These are phyloP conservation scores for Endotrypanum monterogeii DNA, from an alignment of 208 protist species.

Conservation along the genomic window DNA sequence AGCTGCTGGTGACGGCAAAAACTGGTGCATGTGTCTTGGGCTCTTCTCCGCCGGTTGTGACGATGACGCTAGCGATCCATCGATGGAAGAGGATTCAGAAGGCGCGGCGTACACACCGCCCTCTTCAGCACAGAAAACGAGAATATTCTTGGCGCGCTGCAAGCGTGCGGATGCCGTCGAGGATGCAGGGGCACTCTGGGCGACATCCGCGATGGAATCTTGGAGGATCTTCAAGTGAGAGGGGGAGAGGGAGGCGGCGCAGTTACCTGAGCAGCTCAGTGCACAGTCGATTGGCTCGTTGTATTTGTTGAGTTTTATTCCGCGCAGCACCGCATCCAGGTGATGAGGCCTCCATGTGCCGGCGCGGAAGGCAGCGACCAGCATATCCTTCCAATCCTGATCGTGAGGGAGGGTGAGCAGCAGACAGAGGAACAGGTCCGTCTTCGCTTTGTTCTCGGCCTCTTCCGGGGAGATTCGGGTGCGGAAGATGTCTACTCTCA, in stretches of 20 bases:
- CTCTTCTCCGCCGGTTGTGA: not conserved
- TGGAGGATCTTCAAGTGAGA: not conserved
- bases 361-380: constrained; percentile 52
- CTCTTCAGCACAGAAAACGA: constrained; percentile 29
- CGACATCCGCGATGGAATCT: not conserved
- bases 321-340: constrained; percentile 46
- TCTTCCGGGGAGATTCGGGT: constrained; percentile 9
- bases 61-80: not conserved
- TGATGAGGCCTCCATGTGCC: constrained; percentile 54
- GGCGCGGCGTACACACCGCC: constrained; percentile 1
- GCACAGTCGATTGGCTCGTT: constrained; percentile 11
- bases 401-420: constrained; percentile 47
- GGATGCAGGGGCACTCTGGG: constrained; percentile 1
- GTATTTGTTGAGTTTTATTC: constrained; percentile 39
- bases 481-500: constrained; percentile 15
- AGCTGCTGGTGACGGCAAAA: constrained; percentile 11
- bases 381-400: constrained; percentile 70
- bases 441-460: constrained; percentile 25
- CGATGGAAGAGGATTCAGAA: too few species aligned
- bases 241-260: not conserved
- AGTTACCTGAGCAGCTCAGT: constrained; percentile 3
- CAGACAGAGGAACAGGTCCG: constrained; percentile 40
- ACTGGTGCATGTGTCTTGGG: not conserved
- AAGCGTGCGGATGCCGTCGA: constrained; percentile 24
- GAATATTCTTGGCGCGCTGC: constrained; percentile 23